Base-by-base conservation (phyloP, 805 yeast species). In the Blastobotrys americana region DNA sequence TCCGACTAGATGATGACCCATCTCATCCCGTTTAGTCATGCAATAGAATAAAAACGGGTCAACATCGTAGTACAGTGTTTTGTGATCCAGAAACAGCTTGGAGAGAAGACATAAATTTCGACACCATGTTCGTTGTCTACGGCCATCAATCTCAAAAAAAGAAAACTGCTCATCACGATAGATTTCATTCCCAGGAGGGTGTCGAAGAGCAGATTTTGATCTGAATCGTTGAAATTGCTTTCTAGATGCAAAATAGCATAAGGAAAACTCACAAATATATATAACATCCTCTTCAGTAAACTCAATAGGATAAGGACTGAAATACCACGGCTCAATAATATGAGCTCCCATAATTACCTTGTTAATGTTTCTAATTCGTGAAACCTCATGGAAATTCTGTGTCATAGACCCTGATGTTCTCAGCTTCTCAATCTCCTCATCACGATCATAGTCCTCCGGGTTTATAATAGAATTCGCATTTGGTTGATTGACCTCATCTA, bases 111-210 rank as follows among this genome's bases (percentile, higher is more conserved):
- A 93, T 46, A 93, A 71, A 62, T 93, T 93, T 51, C 98, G 77
- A 64, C 99, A 93, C 97, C 97, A 93, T 0, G 96, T 84, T 52
- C 97, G 72, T 67, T 93, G 98, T 54, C 84, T 84, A 46, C 96
- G 72, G 8, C 99, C 99, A 65, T 93, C 99, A 50, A 93, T 89
- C 62, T 93, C 99, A 72, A 90, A 93, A 61, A 93, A 93, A 15
- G 96, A 85, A 34, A 93, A 90, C 55, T 82, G 78, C 41, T 83
- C 89, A 63, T 93, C 97, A 41, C 98, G 71, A 63, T 93, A 93
- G 18, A 93, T 89, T 59, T 93, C 98, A 66, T 93, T 93, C 0
- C 99, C 99, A 0, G 99, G 99, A 1, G 99, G 99, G 58, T 90
- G 97, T 60, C 82, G 79, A 66, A 93, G 71, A 1, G 94, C 82